A percentile compares a stretch with the other conserved stretches of the same genome.
These are phyloP conservation scores for Exophiala sp. DNA, from an alignment of 2,329 filamentous ascomycete genomes.

Conservation along the genomic window DNA sequence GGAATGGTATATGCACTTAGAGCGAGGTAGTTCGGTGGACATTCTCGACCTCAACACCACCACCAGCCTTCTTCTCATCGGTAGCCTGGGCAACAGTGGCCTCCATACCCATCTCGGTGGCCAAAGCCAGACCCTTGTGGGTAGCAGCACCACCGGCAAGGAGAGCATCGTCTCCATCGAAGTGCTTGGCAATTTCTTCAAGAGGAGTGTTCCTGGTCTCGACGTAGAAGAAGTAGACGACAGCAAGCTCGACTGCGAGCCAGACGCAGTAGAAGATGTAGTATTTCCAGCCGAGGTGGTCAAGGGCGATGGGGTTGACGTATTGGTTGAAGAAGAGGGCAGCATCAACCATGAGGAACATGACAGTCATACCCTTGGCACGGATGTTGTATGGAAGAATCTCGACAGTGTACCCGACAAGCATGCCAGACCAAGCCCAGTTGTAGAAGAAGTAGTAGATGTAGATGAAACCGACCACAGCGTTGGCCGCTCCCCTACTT, in stretches of 20 bases:
- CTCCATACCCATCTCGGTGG: constrained; percentile 24
- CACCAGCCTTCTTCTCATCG: constrained; percentile 21
- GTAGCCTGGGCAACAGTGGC: constrained; percentile 16
- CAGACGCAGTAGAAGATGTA: constrained; percentile 39
- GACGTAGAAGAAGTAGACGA: constrained; percentile 37
- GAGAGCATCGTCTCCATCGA: constrained; percentile 60
- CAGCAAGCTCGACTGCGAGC: constrained; percentile 32
- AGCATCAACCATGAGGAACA: constrained; percentile 35
- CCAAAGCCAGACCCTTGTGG: constrained; percentile 25
- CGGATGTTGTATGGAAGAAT: constrained; percentile 50
- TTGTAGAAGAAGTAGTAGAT: constrained; percentile 43
- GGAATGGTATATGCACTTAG: not conserved
- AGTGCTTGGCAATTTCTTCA: constrained; percentile 67
- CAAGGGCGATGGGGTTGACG: constrained; percentile 36
- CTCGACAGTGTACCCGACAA: constrained; percentile 44
- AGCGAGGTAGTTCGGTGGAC: not conserved
- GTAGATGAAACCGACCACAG: constrained; percentile 43
- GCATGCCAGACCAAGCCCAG: constrained; percentile 37
- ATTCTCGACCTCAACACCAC: constrained; percentile 17
- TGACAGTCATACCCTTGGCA: constrained; percentile 45
- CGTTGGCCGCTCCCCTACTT: constrained; percentile 34
- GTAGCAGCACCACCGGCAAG: constrained; percentile 31
- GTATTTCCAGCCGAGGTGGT: constrained; percentile 35
- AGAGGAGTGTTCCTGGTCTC: constrained; percentile 68
- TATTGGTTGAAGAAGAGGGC: constrained; percentile 36